Evolutionary conservation across 352 stramenopile species (phyloP), one percentile per base, ranked within the genome.

Genomic region (Phytophthora quininea): DNA sequence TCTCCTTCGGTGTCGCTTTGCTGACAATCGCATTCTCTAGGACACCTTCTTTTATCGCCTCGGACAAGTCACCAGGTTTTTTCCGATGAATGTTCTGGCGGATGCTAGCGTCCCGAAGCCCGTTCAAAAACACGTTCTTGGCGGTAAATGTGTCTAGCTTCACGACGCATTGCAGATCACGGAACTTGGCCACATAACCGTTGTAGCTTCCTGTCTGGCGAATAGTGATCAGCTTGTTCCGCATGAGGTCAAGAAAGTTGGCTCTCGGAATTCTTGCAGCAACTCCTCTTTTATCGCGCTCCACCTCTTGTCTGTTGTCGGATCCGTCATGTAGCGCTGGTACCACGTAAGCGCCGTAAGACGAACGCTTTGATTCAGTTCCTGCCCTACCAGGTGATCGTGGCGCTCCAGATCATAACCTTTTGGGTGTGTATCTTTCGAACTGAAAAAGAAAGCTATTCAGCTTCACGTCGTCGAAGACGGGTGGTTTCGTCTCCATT

Each of bases 1-100:
- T 33, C 57, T 55, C 15, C 35, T 43, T 24, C 1, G 4, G 1
- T 38, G 24, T 11, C 15, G 14, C 8, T 61, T 70, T n/a, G 43
- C 54, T 24, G 58, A 47, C 27, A 60, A 12, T n/a, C 59, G 46
- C 10, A n/a, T 31, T 57, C 30, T 62, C 52, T 6, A 62, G 33
- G 19, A 68, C 54, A 4, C 45, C 52, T 46, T 62, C 51, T 33
- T 68, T 32, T 2, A 62, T 51, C 8, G 60, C 60, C 3, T 42
- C 33, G 4, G 32, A 54, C 1, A 68, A 45, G 43, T 62, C 5
- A 9, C 46, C 29, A 45, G 60, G 11, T 62, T 32, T 24, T 68
- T 68, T 0, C n/a, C 60, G 60, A 37, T 68, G 60, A 6, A 68
- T 57, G 8, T 49, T 40, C 0, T 31, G 3, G 14, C 14, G 32